Evolutionary conservation across 2,329 filamentous ascomycete species (phyloP).

Genomic region (Fusarium nanum): DNA sequence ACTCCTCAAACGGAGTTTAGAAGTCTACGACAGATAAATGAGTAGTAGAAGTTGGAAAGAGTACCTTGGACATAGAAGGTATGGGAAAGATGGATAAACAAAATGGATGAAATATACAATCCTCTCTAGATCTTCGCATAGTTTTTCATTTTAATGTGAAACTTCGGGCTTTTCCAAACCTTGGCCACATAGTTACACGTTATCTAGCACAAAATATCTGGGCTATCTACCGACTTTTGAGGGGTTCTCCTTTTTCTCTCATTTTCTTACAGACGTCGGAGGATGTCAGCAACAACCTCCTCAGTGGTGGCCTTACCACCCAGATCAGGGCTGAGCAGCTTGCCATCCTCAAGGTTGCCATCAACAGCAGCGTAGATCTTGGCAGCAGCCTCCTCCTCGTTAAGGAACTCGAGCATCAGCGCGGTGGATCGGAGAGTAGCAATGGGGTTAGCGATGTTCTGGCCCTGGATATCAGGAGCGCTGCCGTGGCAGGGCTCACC

Average conservation of each 20-base stretch:
- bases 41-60: slow-evolving; percentile 17
- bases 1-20: slow-evolving; percentile 18
- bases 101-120: slow-evolving; percentile 42
- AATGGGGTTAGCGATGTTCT: slow-evolving; percentile 94
- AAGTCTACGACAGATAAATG: slow-evolving; percentile 38
- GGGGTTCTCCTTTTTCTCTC: slow-evolving; percentile 5
- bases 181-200: not conserved
- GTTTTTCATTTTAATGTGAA: slow-evolving; percentile 5
- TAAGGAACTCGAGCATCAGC: slow-evolving; percentile 95
- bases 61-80: not conserved
- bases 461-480: slow-evolving; percentile 93
- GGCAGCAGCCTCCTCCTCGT: slow-evolving; percentile 86
- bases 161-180: slow-evolving; percentile 6
- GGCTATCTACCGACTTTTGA: slow-evolving; percentile 18
- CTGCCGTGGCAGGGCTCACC: slow-evolving; percentile 98
- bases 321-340: slow-evolving; percentile 86
- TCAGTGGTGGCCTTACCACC: slow-evolving; percentile 87
- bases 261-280: slow-evolving; percentile 78
- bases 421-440: slow-evolving; percentile 91
- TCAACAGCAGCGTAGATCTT: slow-evolving; percentile 94
- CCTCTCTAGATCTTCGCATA: slow-evolving; percentile 36
- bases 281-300: slow-evolving; percentile 87
- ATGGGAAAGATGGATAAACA: slow-evolving; percentile 27
- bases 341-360: slow-evolving; percentile 85
- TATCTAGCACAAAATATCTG: slow-evolving; percentile 4